A percentile compares a stretch with the other conserved stretches of the same genome.
Evolutionary conservation across 176 grass and related monocot species (phyloP).

Genomic region (Bromus sterilis): DNA sequence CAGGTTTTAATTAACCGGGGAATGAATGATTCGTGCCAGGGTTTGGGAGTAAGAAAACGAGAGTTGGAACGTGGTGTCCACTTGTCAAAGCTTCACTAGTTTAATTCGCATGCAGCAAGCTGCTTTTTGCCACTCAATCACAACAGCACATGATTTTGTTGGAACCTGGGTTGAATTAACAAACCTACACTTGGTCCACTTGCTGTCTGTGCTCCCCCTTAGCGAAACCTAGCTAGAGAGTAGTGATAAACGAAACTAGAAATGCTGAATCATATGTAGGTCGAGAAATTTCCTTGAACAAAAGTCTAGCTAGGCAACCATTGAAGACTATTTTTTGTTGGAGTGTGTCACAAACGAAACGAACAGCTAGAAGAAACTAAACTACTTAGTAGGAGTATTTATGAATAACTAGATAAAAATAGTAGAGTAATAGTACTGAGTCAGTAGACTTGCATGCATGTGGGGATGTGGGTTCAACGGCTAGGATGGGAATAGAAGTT

Average conservation of each 20-base stretch:
- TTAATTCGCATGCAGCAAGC: background rate
- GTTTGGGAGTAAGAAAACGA: background rate
- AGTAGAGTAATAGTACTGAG: background rate
- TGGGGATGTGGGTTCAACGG: background rate
- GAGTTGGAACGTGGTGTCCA: background rate
- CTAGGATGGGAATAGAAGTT: background rate
- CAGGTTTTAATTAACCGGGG: background rate
- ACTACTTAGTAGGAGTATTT: too few relatives aligned
- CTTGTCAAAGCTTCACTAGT: background rate
- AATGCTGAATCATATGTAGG: background rate
- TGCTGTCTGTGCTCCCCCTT: background rate
- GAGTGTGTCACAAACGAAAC: background rate
- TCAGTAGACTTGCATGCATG: background rate
- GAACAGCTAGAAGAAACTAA: background rate
- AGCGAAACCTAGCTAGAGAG: background rate
- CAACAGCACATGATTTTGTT: background rate
- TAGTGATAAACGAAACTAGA: background rate
- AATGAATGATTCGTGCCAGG: background rate
- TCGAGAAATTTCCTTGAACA: background rate
- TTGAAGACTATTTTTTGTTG: background rate
- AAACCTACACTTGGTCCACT: conserved; percentile 2
- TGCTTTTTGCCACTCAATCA: too few relatives aligned
- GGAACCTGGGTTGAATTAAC: background rate
- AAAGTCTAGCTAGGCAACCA: background rate
- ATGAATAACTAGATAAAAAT: background rate